Base-by-base conservation (phyloP, 2,329 filamentous ascomycete species). In the Xylariaceae sp. region DNA sequence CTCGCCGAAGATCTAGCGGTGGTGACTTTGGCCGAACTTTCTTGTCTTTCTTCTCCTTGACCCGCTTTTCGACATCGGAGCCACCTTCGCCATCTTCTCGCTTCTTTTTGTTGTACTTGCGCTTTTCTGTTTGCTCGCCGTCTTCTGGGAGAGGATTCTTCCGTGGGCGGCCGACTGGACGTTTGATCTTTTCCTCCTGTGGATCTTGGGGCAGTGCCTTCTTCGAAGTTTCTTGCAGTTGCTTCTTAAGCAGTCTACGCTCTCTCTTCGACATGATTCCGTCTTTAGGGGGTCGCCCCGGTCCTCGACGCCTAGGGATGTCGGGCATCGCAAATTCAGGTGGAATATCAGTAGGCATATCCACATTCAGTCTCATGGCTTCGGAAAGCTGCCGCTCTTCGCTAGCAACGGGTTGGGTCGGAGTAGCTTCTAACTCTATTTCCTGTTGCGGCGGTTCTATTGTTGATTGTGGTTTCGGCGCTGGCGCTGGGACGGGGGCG, bases 251-350 rank as follows among this genome's bases (percentile, higher is more conserved):
- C 47, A 84, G 69, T 19, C 83, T 77, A 61, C 85, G 79, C 64
- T 91, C 86, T 54, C 88, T 78, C 71, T 91, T 91, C 1, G 88
- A 91, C 83, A 91, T 89, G 67, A 90, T 80, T 31, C 88, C 88
- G 65, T 91, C 88, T 73, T 91, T 91, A 0, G 88, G 88, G 26
- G 88, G 88, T 51, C 88, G 76, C n/a, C 88, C 88, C 7, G 88
- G 88, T 11, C 88, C 88, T 62, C 88, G 84, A 59, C 87, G 85
- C 71, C 83, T 87, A 31, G 82, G 80, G 32, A 82, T 72, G 53
- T 74, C 70, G 26, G 72, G 68, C 56, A 74, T 64, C 27, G 71
- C 61, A 4, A 70, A 70, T 6, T 74, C 71, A 9, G 60, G 46
- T n/a, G 61, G 61, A 35, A 59, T 46, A 26, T 61, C 57, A 4